These are phyloP conservation scores for Amanita molliuscula DNA, from an alignment of 768 basidiomycete genomes.

Conservation along the genomic window DNA sequence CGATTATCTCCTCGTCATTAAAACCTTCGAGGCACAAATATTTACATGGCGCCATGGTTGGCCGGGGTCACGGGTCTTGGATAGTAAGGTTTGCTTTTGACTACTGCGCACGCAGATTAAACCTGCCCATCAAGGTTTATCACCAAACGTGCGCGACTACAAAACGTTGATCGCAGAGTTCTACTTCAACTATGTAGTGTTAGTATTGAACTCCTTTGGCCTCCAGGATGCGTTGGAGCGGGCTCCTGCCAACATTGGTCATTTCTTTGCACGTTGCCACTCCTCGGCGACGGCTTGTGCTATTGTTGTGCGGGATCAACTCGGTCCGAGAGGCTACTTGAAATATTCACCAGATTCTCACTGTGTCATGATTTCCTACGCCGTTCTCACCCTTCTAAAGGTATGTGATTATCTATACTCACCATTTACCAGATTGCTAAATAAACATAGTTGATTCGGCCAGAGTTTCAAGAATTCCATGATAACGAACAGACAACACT, in stretches of 20 bases:
- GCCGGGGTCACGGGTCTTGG: conserved; percentile 27
- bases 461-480: conserved; percentile 71
- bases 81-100: conserved; percentile 17
- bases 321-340: conserved; percentile 68
- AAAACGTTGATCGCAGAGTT: conserved; percentile 49
- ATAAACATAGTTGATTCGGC: conserved; percentile 56
- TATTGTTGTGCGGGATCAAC: conserved; percentile 62
- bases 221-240: conserved; percentile 92
- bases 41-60: conserved; percentile 46
- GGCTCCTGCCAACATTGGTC: conserved; percentile 58
- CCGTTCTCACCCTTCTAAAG: conserved; percentile 87
- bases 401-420: conserved; percentile 26
- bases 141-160: conserved; percentile 25
- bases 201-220: conserved; percentile 93
- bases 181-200: conserved; percentile 76
- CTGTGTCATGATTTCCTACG: conserved; percentile 89
- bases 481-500: conserved; percentile 67
- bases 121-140: conserved; percentile 15
- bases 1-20: conserved; percentile 79
- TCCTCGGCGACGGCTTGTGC: conserved; percentile 63
- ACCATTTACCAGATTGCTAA: background rate
- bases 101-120: background rate
- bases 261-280: conserved; percentile 79
- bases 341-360: conserved; percentile 85
- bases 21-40: conserved; percentile 76